Evolutionary conservation across 1,284 basidiomycete genomes (phyloP).

Genomic region (Veloboletus limbatus): DNA sequence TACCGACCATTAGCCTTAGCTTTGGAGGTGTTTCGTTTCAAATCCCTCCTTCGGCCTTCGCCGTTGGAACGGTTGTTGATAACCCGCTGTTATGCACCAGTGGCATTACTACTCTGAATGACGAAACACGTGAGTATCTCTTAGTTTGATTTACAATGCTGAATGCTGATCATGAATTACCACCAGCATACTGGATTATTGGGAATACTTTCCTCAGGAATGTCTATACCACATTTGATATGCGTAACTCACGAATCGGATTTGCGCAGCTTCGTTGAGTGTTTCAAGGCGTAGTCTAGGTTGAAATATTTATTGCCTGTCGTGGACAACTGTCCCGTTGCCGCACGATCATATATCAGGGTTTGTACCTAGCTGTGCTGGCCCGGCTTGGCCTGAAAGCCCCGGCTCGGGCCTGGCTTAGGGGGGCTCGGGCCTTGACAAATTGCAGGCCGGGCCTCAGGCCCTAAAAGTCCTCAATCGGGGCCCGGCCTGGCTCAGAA

Average conservation of each 20-base stretch:
- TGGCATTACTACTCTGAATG: slow-evolving; percentile 1
- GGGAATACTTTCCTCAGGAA: neutral
- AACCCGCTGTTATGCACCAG: slow-evolving; percentile 34
- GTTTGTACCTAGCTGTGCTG: too few relatives aligned
- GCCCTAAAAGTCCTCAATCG: too few relatives aligned
- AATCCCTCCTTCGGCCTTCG: slow-evolving; percentile 36
- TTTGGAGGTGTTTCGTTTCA: slow-evolving; percentile 41
- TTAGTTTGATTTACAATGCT: neutral
- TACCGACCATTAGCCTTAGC: slow-evolving; percentile 37
- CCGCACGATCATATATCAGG: too few relatives aligned
- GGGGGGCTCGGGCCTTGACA: too few relatives aligned
- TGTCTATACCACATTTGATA: neutral
- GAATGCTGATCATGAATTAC: neutral
- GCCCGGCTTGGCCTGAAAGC: too few relatives aligned
- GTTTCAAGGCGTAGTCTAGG: neutral
- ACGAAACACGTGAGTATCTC: slow-evolving; percentile 2
- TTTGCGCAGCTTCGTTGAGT: slow-evolving; percentile 17
- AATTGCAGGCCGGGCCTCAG: too few relatives aligned
- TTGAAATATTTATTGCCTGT: too few relatives aligned
- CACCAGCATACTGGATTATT: neutral
- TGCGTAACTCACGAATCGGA: slow-evolving; percentile 9
- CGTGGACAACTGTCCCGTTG: too few relatives aligned
- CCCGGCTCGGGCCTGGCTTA: too few relatives aligned
- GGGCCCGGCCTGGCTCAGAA: too few relatives aligned
- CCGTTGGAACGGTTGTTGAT: slow-evolving; percentile 32